Percentiles rank a stretch among this genome's conserved stretches.
phyloP scores from a whole-genome alignment of 352 stramenopile genomes.

The Globisporangium middletonii region DNA sequence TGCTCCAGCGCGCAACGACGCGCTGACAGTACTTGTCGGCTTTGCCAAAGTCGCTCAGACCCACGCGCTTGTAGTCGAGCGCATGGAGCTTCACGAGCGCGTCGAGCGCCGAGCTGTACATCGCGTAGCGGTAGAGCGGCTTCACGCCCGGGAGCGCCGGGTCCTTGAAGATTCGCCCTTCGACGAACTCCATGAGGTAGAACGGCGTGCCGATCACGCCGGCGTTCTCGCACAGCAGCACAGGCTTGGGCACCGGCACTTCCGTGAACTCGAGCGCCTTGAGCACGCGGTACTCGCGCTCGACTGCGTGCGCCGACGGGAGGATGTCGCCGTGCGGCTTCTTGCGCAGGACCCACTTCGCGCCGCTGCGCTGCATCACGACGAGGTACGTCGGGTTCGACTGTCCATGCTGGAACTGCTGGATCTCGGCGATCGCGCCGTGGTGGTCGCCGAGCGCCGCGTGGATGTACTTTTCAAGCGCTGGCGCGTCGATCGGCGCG shows the following conservation, averaged over 20 bases:
- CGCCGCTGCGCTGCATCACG: conserved; percentile 39
- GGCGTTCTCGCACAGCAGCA: conserved; percentile 62
- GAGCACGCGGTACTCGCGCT: conserved; percentile 72
- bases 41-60: conserved; percentile 50
- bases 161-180: conserved; percentile 72
- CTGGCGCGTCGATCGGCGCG: conserved; percentile 40
- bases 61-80: conserved; percentile 53
- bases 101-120: conserved; percentile 71
- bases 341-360: conserved; percentile 78
- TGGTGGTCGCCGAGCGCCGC: conserved; percentile 41
- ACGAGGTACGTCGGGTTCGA: conserved; percentile 88
- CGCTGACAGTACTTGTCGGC: conserved; percentile 66
- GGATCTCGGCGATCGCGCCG: conserved; percentile 47
- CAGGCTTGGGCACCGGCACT: conserved; percentile 55
- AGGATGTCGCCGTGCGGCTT: conserved; percentile 79
- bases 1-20: conserved; percentile 67
- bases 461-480: conserved; percentile 46
- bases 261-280: conserved; percentile 59
- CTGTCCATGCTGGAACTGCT: conserved; percentile 83
- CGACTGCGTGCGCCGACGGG: conserved; percentile 71
- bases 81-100: conserved; percentile 59
- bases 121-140: conserved; percentile 70
- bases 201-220: conserved; percentile 65
- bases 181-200: conserved; percentile 81
- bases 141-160: conserved; percentile 53